Percentiles rank a stretch among this genome's conserved stretches.
Conservation (phyloP, 352 stramenopile species). For the Halophytophthora polymorphica region DNA sequence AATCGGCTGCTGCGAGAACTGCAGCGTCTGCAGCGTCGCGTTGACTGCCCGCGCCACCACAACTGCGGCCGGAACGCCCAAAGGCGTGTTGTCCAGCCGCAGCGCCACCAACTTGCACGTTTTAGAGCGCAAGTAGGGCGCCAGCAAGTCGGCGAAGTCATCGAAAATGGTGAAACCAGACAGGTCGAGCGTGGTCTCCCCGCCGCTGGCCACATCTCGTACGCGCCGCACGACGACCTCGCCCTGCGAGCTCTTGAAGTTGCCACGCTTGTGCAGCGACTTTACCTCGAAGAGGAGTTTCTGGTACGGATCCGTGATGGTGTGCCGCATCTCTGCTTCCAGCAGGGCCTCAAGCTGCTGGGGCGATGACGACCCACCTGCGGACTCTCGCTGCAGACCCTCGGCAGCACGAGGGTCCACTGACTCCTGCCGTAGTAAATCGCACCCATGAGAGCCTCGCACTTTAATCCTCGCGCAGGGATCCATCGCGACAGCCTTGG, state of each 20-base stretch:
- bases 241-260: constrained; percentile 62
- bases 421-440: constrained; percentile 36
- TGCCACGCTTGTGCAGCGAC: constrained; percentile 52
- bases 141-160: constrained; percentile 53
- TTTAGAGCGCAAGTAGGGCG: constrained; percentile 50
- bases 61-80: constrained; percentile 43
- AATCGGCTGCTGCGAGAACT: constrained; percentile 46
- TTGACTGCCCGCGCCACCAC: constrained; percentile 42
- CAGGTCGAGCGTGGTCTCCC: constrained; percentile 44
- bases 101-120: constrained; percentile 43
- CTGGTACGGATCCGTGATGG: constrained; percentile 64
- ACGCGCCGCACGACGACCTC: constrained; percentile 55
- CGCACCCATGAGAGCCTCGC: constrained; percentile 37
- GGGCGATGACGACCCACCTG: background rate
- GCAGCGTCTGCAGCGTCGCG: constrained; percentile 34
- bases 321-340: constrained; percentile 58
- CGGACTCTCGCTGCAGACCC: constrained; percentile 35
- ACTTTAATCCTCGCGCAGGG: constrained; percentile 31
- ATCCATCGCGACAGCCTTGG: constrained; percentile 17
- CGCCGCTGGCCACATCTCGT: constrained; percentile 31
- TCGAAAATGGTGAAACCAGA: constrained; percentile 54
- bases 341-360: constrained; percentile 47
- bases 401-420: constrained; percentile 64
- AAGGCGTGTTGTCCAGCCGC: constrained; percentile 47
- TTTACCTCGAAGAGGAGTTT: constrained; percentile 65